Conservation (phyloP, 306 rosid species). For the Begonia masoniana region DNA sequence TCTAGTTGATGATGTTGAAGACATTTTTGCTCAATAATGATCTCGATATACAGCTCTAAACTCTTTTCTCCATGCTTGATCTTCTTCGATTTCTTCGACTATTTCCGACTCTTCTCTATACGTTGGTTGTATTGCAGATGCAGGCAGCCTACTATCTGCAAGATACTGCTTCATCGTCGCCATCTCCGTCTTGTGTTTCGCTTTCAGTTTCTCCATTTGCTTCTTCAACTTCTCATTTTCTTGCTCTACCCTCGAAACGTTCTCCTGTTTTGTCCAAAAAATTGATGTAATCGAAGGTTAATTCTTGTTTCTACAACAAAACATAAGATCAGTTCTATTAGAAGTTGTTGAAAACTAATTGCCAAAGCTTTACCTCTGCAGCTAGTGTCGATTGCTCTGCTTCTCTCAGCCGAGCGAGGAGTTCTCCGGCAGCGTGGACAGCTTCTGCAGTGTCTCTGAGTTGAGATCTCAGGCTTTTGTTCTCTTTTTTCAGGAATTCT, state of each 20-base stretch:
- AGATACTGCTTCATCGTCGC: constrained; percentile 83
- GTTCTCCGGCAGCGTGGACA: constrained; percentile 97
- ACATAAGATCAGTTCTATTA: neutral
- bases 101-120: constrained; percentile 42
- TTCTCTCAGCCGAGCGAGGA: constrained; percentile 89
- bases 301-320: neutral
- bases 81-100: constrained; percentile 34
- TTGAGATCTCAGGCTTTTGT: constrained; percentile 68
- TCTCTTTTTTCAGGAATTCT: constrained; percentile 68
- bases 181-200: constrained; percentile 94
- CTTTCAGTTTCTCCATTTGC: constrained; percentile 78
- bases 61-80: constrained; percentile 92
- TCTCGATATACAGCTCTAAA: constrained; percentile 96
- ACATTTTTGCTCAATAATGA: constrained; percentile 30
- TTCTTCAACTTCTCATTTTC: constrained; percentile 66
- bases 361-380: constrained; percentile 48
- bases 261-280: constrained; percentile 42
- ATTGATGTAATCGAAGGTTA: neutral
- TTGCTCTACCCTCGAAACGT: constrained; percentile 34
- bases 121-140: constrained; percentile 63
- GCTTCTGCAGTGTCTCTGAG: constrained; percentile 98
- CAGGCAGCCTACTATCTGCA: constrained; percentile 80
- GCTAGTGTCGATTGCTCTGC: constrained; percentile 69
- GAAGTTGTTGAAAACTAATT: no score
- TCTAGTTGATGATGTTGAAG: no score